Base-by-base conservation (phyloP, 2,329 filamentous ascomycete genomes). In the Reticulascus tulasneorum region DNA sequence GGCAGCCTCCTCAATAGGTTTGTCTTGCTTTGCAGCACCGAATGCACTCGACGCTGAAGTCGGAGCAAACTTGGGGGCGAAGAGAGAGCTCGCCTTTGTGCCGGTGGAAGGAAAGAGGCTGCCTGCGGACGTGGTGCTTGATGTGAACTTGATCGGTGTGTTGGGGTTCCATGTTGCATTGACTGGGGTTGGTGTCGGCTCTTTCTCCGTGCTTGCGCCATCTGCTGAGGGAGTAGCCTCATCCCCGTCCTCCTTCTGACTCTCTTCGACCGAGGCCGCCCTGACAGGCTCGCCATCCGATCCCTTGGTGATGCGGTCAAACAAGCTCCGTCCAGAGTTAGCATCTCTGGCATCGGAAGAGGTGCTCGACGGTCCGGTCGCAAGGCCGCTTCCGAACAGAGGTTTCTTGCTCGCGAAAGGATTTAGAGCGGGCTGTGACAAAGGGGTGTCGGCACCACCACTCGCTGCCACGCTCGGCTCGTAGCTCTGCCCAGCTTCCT, bases 141-240 rank as follows among this genome's bases (percentile, higher is more conserved):
- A 55, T 10, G 64, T 65, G 49, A 77, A 77, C 50, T 77, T 77
- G 53, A 80, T 74, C 3, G 75, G 74, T 2, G 58, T 65, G 37
- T 64, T 59, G 8, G 65, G 59, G 25, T 63, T 71, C 70, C 70
- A 74, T 0, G 67, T 73, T 29, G 72, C 63, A 46, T 73, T 63
- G 15, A 52, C 46, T 2, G 59, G 49, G 16, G 48, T 45, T 23
- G 49, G 35, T 27, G 47, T 35, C 5, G 32, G 7, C 18, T 38
- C 51, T 51, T 51, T 70, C 66, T 6, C 65, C 66, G 13, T 21
- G 51, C 60, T 63, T 12, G 65, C 64, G 48, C 64, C 62, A 25
- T 64, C 61, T 8, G 54, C 43, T 23, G 50, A 53, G 44, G 58
- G 32, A 23, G 52, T 45, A 23, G 54, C 56, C 15, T 47, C 35